Percentiles rank a stretch among this genome's conserved stretches.
Evolutionary conservation across 805 yeast species (phyloP).

Genomic region (Yamadazyma takamatsuzukensis): DNA sequence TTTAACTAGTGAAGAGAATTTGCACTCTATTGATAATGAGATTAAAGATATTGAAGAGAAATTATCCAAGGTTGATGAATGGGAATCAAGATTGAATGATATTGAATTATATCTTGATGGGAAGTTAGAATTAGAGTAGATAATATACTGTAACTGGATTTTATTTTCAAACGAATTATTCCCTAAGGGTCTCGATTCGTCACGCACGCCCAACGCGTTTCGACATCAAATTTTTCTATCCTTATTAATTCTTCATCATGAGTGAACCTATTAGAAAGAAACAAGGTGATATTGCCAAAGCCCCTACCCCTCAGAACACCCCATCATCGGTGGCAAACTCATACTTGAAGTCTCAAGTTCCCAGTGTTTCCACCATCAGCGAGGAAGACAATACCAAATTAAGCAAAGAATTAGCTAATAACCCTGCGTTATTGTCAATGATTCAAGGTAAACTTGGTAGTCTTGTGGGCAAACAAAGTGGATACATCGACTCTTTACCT

Average conservation of each 20-base stretch:
- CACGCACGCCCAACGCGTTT: slow-evolving; percentile 4
- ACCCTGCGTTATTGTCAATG: slow-evolving; percentile 80
- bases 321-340: slow-evolving; percentile 84
- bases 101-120: slow-evolving; percentile 54
- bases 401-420: slow-evolving; percentile 56
- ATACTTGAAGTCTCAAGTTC: slow-evolving; percentile 60
- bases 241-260: slow-evolving; percentile 40
- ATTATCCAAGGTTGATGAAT: slow-evolving; percentile 52
- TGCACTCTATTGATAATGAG: slow-evolving; percentile 69
- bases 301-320: slow-evolving; percentile 98
- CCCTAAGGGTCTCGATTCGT: too few species aligned
- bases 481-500: slow-evolving; percentile 79
- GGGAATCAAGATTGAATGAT: slow-evolving; percentile 59
- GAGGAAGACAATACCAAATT: slow-evolving; percentile 48
- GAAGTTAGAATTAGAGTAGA: slow-evolving; percentile 4
- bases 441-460: slow-evolving; percentile 86
- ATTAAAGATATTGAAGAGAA: slow-evolving; percentile 62
- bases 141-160: neutral
- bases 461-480: slow-evolving; percentile 81
- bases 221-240: slow-evolving; percentile 6
- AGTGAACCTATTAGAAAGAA: slow-evolving; percentile 80
- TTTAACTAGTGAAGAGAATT: slow-evolving; percentile 61
- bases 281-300: slow-evolving; percentile 73
- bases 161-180: too few species aligned
- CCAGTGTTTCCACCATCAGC: slow-evolving; percentile 59